A percentile compares a stretch with the other conserved stretches of the same genome.
phyloP scores from a whole-genome alignment of 768 basidiomycete species.

The Galerina marginata region DNA sequence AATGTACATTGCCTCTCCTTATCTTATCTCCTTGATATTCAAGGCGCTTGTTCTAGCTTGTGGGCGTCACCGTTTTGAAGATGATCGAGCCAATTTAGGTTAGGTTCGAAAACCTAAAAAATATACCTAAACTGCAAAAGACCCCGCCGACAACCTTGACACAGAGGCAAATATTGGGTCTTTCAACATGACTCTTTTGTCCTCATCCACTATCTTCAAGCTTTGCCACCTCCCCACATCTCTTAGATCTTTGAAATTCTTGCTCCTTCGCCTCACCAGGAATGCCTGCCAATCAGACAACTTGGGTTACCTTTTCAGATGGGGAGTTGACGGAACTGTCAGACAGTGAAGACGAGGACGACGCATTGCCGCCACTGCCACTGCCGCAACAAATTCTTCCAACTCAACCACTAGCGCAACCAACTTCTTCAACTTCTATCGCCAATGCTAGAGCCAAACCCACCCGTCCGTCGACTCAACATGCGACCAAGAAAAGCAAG shows the following conservation, averaged over 20 bases:
- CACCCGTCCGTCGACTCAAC: slow-evolving; percentile 27
- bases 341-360: slow-evolving; percentile 9
- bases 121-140: not conserved
- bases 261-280: not conserved
- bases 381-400: not conserved
- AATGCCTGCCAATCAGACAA: slow-evolving; percentile 7
- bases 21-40: too few relatives aligned
- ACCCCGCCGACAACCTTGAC: slow-evolving; percentile 1
- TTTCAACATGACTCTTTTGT: not conserved
- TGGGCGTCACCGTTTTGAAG: too few relatives aligned
- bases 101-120: not conserved
- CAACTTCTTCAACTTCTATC: not conserved
- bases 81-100: slow-evolving; percentile 7
- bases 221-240: not conserved
- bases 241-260: not conserved
- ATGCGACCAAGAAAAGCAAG: slow-evolving; percentile 20
- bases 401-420: not conserved
- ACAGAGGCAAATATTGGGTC: slow-evolving; percentile 1
- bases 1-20: too few relatives aligned
- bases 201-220: not conserved
- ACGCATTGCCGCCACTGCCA: not conserved
- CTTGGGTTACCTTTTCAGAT: slow-evolving; percentile 7
- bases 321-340: slow-evolving; percentile 21
- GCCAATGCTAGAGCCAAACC: slow-evolving; percentile 11
- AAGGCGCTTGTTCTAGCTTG: too few relatives aligned